Evolutionary conservation across 495 filamentous ascomycete genomes (phyloP).

Genomic region (Aspergillus avenaceus): DNA sequence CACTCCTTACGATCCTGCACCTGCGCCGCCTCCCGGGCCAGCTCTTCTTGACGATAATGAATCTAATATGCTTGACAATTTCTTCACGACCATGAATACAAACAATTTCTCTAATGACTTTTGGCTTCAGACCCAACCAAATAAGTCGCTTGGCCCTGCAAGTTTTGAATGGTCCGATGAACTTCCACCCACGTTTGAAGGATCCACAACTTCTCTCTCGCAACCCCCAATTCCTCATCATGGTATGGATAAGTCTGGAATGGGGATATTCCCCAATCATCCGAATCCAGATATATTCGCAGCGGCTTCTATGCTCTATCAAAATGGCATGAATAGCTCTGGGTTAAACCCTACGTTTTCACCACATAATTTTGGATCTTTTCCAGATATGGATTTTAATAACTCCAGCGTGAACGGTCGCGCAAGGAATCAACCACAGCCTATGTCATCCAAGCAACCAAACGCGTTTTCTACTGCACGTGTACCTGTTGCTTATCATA

Average conservation of each 20-base stretch:
- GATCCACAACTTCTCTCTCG: slow-evolving; percentile 57
- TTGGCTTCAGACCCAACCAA: slow-evolving; percentile 37
- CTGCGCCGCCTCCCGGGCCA: slow-evolving; percentile 54
- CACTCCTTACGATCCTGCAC: slow-evolving; percentile 52
- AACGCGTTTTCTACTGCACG: slow-evolving; percentile 17
- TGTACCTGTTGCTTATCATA: slow-evolving; percentile 35
- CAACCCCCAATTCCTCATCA: slow-evolving; percentile 38
- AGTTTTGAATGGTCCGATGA: slow-evolving; percentile 51
- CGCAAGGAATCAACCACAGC: slow-evolving; percentile 15
- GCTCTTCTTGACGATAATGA: slow-evolving; percentile 60
- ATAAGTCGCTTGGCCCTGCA: slow-evolving; percentile 40
- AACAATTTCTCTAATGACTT: slow-evolving; percentile 50
- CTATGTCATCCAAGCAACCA: slow-evolving; percentile 6
- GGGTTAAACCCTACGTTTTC: slow-evolving; percentile 27
- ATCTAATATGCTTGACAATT: slow-evolving; percentile 55
- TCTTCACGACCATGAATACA: slow-evolving; percentile 57
- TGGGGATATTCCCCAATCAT: slow-evolving; percentile 19
- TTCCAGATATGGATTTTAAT: slow-evolving; percentile 23
- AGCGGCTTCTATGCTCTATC: slow-evolving; percentile 45
- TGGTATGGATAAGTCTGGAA: slow-evolving; percentile 19
- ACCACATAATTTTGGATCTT: slow-evolving; percentile 26
- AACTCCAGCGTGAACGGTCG: slow-evolving; percentile 15
- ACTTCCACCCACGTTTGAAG: slow-evolving; percentile 57
- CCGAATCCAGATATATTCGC: slow-evolving; percentile 46
- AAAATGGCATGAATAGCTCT: slow-evolving; percentile 27